Evolutionary conservation across 2,329 filamentous ascomycete species (phyloP), one percentile per base, ranked within the genome.

Genomic region (Rachicladosporium sp.): DNA sequence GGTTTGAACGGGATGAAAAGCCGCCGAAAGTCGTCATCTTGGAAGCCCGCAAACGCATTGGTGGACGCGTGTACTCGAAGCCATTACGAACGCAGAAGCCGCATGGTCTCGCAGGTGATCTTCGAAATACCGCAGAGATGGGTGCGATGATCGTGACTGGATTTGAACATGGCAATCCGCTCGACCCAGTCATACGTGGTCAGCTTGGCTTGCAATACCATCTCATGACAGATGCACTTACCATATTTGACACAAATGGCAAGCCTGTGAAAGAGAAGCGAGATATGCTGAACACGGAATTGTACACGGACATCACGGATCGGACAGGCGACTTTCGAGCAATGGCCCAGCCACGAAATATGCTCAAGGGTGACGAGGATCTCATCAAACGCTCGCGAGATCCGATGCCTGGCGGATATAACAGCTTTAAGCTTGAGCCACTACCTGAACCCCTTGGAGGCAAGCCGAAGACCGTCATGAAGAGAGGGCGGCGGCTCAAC

Each of bases 131-230:
- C 12, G 91, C 86, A 27, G 91, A 98, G 59, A 93, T 95, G 79
- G 91, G 91, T 21, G 91, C 89, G 40, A 94, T 98, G 71, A 96
- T 98, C 44, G 87, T 98, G 45, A 95, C 93, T 29, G 91, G 91
- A 0, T 98, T 96, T 57, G 87, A 96, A 49, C 77, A 85, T 48
- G 93, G 93, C 11, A 98, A 98, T 52, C 91, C 91, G 4, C 66
- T 98, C 50, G 93, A 95, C 57, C 76, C 88, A 36, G 77, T 98
- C 43, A 79, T 98, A 41, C 80, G 91, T 49, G 88, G 85, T 10
- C 93, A 98, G 61, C 71, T 98, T 36, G 83, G 82, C 19, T 71
- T 98, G 12, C 79, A 79, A 10, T 95, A 93, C 57, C 86, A 95
- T 59, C 70, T 81, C 15, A 68, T 98, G 44, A 80, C 78, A 48